Percentiles rank a stretch among this genome's conserved stretches.
Conservation (phyloP, 305 asterid species). For the Andrographis paniculata region DNA sequence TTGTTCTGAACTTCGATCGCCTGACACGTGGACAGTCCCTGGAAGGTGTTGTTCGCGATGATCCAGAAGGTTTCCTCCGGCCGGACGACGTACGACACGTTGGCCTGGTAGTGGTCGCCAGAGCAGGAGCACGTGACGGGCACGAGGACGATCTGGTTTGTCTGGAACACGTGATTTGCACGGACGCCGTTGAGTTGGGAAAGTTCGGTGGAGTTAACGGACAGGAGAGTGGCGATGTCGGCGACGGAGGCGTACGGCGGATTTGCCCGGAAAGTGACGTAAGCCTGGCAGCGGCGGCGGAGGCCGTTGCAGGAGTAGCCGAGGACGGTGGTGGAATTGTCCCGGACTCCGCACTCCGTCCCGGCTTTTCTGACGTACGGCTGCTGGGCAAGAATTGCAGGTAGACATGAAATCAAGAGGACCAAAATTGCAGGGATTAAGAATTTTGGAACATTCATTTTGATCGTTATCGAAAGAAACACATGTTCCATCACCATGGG, state of each 20-base stretch:
- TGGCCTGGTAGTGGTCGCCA: conserved; percentile 48
- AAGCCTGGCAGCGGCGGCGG: conserved; percentile 45
- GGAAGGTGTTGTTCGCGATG: conserved; percentile 39
- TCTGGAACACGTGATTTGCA: conserved; percentile 19
- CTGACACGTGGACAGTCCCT: conserved; percentile 69
- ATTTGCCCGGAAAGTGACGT: conserved; percentile 65
- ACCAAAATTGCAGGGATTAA: conserved; percentile 18
- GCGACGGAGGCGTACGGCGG: conserved; percentile 47
- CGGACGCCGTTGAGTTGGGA: conserved; percentile 55
- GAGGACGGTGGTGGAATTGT: conserved; percentile 40
- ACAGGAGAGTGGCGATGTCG: conserved; percentile 48
- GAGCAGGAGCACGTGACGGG: conserved; percentile 80
- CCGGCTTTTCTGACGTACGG: conserved; percentile 37
- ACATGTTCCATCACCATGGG: too few relatives aligned
- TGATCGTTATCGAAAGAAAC: neutral
- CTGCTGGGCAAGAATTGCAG: conserved; percentile 48
- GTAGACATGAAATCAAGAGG: conserved; percentile 25
- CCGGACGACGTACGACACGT: conserved; percentile 34
- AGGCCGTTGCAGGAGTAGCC: conserved; percentile 79
- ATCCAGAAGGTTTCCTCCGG: conserved; percentile 2
- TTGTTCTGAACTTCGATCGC: conserved; percentile 49
- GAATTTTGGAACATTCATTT: conserved; percentile 15
- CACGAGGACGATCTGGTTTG: conserved; percentile 36
- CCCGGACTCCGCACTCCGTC: conserved; percentile 20
- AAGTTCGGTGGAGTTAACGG: conserved; percentile 32